Base-by-base conservation (phyloP, 148 eudicot species). In the Pharnaceum exiguum region DNA sequence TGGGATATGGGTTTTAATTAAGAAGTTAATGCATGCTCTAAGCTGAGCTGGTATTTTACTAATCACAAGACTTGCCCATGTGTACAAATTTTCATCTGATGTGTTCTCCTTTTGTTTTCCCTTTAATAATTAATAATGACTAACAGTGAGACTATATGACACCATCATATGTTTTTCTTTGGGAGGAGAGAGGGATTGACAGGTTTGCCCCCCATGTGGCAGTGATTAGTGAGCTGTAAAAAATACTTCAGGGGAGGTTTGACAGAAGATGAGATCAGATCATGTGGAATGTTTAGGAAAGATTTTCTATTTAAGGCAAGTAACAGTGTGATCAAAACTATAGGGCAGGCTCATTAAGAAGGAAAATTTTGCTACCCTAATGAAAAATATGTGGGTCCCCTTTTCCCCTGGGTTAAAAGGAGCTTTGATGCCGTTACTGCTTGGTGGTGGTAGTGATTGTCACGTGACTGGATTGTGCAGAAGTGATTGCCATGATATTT, bases 1-100 rank as follows among this genome's bases (percentile, higher is more conserved):
- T 24, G 5, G 10, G 28, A 36, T 22, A 15, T 9, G 8, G 49
- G 10, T 25, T 45, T 45, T 66, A 48, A 57, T 48, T 58, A 23
- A 38, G 43, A 36, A 69, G 57, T 62, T 40, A 69, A 55, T 69
- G 65, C 61, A 57, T 59, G 62, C 65, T 24, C 57, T n/a, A n/a
- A n/a, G n/a, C n/a, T n/a, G n/a, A 59, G 58, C 56, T 66, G 51
- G 47, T 44, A 15, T 63, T 58, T 51, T 68, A 63, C 70, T 55
- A 64, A 63, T 71, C 54, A 57, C 55, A 54, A 46, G 58, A 44
- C 73, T 45, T 69, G 26, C 59, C 50, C 73, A 55, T 69, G 63
- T 62, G 57, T 62, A n/a, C 49, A 35, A 52, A 28, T 54, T 53
- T 63, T 63, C 18, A 9, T 42, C 4, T 32, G 5, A n/a, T 42